A percentile compares a stretch with the other conserved stretches of the same genome.
phyloP scores from a whole-genome alignment of 2,329 filamentous ascomycete species.

The Cercospora nicotianae region DNA sequence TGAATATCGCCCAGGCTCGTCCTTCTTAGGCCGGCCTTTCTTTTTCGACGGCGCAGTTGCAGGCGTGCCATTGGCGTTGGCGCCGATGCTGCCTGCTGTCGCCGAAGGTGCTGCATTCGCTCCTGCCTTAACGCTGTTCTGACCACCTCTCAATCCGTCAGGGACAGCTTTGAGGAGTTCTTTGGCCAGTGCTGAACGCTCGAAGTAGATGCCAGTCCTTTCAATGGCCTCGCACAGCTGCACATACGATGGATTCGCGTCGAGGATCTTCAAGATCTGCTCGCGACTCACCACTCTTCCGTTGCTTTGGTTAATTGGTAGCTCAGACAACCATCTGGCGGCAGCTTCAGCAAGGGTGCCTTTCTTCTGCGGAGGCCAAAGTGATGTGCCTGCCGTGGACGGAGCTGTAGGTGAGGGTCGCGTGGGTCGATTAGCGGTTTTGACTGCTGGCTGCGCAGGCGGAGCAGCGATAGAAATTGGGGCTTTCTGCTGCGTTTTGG shows the following conservation, averaged over 20 bases:
- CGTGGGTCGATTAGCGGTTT: neutral
- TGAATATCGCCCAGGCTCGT: constrained; percentile 21
- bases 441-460: constrained; percentile 1
- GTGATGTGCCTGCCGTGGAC: constrained; percentile 34
- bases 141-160: constrained; percentile 35
- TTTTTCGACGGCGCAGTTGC: constrained; percentile 22
- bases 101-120: neutral
- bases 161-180: constrained; percentile 50
- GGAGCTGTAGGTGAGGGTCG: constrained; percentile 2
- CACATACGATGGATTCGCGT: constrained; percentile 57
- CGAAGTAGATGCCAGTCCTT: constrained; percentile 49
- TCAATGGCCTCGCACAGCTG: constrained; percentile 58
- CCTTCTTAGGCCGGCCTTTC: constrained; percentile 25
- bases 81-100: neutral
- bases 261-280: constrained; percentile 50
- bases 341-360: constrained; percentile 53
- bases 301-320: constrained; percentile 48
- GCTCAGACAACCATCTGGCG: constrained; percentile 47
- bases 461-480: neutral
- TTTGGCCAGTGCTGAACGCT: constrained; percentile 55
- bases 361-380: constrained; percentile 56
- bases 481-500: constrained; percentile 12
- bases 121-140: constrained; percentile 14
- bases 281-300: constrained; percentile 41
- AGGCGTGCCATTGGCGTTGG: constrained; percentile 11